Percentiles rank a stretch among this genome's conserved stretches.
Conservation (phyloP, 2,329 filamentous ascomycete genomes). For the Septoria petroselini region DNA sequence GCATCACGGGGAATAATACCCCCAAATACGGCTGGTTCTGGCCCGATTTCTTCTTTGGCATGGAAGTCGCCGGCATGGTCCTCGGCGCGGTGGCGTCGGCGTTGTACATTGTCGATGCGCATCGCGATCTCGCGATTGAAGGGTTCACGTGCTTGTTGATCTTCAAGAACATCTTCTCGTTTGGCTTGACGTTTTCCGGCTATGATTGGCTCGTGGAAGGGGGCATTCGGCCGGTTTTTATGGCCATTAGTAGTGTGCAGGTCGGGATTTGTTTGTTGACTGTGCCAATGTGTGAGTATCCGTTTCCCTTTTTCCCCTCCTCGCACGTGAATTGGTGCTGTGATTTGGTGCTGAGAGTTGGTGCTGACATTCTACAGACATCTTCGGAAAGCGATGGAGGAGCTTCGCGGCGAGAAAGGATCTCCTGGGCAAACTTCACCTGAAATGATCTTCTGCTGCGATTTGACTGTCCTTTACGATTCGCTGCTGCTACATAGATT, state of each 20-base stretch:
- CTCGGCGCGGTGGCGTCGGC: constrained; percentile 82
- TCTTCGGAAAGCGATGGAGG: constrained; percentile 74
- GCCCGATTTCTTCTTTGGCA: constrained; percentile 76
- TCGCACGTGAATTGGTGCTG: no score
- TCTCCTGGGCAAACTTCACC: constrained; percentile 48
- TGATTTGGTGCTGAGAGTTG: no score
- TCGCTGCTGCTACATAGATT: background rate
- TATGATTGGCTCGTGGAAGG: constrained; percentile 72
- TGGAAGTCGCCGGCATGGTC: constrained; percentile 87
- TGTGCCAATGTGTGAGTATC: constrained; percentile 71
- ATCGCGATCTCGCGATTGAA: constrained; percentile 81
- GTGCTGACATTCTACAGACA: constrained; percentile 55
- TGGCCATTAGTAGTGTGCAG: constrained; percentile 71
- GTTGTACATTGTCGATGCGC: constrained; percentile 88
- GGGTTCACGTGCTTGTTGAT: constrained; percentile 85
- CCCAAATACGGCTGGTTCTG: constrained; percentile 66
- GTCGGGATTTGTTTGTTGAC: constrained; percentile 70
- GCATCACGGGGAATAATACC: constrained; percentile 63
- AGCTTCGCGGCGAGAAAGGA: constrained; percentile 74
- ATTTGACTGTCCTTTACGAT: background rate
- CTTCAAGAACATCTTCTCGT: constrained; percentile 94
- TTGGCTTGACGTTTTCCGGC: constrained; percentile 76
- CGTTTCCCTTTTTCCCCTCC: background rate
- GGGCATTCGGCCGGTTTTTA: constrained; percentile 65
- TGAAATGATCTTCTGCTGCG: constrained; percentile 8